A percentile compares a stretch with the other conserved stretches of the same genome.
phyloP scores from a whole-genome alignment of 352 stramenopile genomes.

The Stephanocyclus meneghinianus region DNA sequence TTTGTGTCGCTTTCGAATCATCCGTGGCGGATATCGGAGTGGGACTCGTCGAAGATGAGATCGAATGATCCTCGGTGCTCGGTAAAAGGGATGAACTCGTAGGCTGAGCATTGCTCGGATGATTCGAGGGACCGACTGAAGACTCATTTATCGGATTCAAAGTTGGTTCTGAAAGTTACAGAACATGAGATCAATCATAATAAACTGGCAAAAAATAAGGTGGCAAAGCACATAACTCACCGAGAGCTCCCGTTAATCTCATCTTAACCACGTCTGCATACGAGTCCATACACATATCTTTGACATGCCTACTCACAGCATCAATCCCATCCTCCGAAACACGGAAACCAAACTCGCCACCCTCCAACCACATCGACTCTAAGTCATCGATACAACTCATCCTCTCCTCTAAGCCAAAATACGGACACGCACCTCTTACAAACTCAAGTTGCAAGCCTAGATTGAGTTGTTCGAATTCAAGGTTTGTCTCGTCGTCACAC shows the following conservation, averaged over 20 bases:
- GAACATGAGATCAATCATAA: background rate
- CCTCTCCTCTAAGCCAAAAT: conserved; percentile 9
- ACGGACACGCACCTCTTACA: conserved; percentile 29
- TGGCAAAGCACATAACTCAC: conserved; percentile 18
- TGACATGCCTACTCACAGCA: conserved; percentile 9
- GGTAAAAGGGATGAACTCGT: background rate
- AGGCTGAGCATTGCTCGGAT: conserved; percentile 1
- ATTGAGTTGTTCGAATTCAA: conserved; percentile 35
- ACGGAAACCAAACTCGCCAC: conserved; percentile 28
- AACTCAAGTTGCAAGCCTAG: conserved; percentile 36
- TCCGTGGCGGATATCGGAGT: background rate
- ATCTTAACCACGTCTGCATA: conserved; percentile 32
- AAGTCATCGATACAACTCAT: conserved; percentile 37
- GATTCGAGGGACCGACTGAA: background rate
- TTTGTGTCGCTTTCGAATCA: background rate
- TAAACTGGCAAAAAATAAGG: background rate
- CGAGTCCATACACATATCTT: conserved; percentile 23
- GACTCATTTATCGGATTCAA: conserved; percentile 2
- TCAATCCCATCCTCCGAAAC: background rate
- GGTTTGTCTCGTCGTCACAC: background rate
- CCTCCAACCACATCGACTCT: conserved; percentile 31
- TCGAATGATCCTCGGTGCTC: background rate
- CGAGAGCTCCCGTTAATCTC: conserved; percentile 20
- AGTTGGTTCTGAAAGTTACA: background rate
- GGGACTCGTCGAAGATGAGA: background rate